Evolutionary conservation across 75 land plant genomes (phyloP).

Genomic region (Chamaecyparis obtusa): DNA sequence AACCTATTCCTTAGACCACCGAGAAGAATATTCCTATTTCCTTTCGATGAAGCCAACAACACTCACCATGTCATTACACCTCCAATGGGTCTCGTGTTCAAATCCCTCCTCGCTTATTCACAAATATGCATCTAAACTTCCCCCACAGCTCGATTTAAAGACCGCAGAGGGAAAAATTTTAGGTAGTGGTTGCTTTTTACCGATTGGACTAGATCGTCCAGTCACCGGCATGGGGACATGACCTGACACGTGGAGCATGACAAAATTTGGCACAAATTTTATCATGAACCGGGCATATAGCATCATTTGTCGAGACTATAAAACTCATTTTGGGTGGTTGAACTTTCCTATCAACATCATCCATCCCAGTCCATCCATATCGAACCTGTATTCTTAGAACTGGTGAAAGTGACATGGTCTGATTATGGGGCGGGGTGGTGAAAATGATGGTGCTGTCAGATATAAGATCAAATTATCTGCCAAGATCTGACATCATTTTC

Average conservation of each 20-base stretch:
- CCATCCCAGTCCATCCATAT: not conserved
- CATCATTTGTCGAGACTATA: not conserved
- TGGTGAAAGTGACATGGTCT: too few species aligned
- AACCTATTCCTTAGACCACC: too few species aligned
- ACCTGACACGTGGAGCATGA: not conserved
- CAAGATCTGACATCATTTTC: too few species aligned
- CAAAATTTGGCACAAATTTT: not conserved
- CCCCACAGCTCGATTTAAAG: not conserved
- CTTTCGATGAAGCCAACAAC: too few species aligned
- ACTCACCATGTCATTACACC: too few species aligned
- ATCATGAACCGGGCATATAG: not conserved
- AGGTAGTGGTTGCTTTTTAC: not conserved
- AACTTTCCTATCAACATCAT: not conserved
- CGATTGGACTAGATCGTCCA: not conserved
- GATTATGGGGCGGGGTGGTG: too few species aligned
- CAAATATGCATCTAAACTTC: not conserved
- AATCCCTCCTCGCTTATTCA: not conserved
- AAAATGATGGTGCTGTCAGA: too few species aligned
- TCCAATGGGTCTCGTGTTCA: too few species aligned
- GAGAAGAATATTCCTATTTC: too few species aligned
- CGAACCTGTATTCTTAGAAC: too few species aligned
- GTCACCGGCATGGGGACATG: not conserved
- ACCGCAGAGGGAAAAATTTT: not conserved
- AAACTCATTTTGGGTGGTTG: not conserved
- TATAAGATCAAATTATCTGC: too few species aligned